Percentiles rank a stretch among this genome's conserved stretches.
phyloP scores from a whole-genome alignment of 2,329 filamentous ascomycete species.

The Cladophialophora exuberans region DNA sequence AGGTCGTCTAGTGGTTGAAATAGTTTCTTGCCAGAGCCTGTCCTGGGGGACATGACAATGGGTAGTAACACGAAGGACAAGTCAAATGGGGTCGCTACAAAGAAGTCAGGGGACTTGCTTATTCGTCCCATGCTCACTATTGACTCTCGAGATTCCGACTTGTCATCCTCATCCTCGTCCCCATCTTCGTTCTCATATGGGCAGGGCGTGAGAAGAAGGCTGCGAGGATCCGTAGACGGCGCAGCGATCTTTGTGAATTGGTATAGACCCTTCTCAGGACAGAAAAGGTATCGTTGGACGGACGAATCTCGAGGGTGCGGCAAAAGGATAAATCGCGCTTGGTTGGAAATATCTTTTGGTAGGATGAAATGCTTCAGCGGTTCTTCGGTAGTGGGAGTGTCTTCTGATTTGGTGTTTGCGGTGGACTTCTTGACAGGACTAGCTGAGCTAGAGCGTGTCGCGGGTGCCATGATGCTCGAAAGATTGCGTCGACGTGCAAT shows the following conservation, averaged over 20 bases:
- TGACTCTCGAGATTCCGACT: not conserved
- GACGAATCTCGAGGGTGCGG: slow-evolving; percentile 56
- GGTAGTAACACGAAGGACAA: slow-evolving; percentile 82
- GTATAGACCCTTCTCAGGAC: slow-evolving; percentile 60
- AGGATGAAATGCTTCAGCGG: slow-evolving; percentile 59
- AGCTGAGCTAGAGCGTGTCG: slow-evolving; percentile 28
- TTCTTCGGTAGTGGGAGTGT: slow-evolving; percentile 38
- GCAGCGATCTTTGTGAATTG: slow-evolving; percentile 63
- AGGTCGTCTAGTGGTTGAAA: slow-evolving; percentile 56
- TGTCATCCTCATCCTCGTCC: slow-evolving; percentile 17
- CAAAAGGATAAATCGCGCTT: slow-evolving; percentile 60
- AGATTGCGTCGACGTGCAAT: too few relatives aligned
- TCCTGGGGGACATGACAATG: slow-evolving; percentile 58
- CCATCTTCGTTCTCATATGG: not conserved
- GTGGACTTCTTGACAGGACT: slow-evolving; percentile 30
- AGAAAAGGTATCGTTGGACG: slow-evolving; percentile 60
- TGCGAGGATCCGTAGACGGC: slow-evolving; percentile 54
- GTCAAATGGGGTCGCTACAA: slow-evolving; percentile 82
- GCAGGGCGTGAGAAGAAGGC: slow-evolving; percentile 55
- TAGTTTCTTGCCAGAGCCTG: slow-evolving; percentile 46
- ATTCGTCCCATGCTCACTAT: too few relatives aligned
- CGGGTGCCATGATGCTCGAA: slow-evolving; percentile 16
- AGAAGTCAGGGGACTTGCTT: slow-evolving; percentile 72
- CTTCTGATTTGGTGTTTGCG: not conserved
- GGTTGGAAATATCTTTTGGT: slow-evolving; percentile 54